Percentiles rank a stretch among this genome's conserved stretches.
These are phyloP conservation scores for Aegilops sharonensis DNA, from an alignment of 176 grass and related monocot species.

Conservation along the genomic window DNA sequence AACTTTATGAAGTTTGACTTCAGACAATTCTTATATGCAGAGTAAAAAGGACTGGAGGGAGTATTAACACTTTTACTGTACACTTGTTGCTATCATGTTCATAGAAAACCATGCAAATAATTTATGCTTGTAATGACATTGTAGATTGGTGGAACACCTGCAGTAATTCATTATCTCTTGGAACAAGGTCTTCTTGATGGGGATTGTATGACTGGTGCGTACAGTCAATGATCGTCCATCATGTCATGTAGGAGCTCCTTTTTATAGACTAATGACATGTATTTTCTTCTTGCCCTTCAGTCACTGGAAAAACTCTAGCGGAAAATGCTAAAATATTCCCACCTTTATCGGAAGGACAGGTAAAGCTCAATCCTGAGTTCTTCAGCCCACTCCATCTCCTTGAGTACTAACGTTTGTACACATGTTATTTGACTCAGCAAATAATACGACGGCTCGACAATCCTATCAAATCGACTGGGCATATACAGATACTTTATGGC, in stretches of 20 bases:
- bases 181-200: constrained; percentile 90
- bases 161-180: constrained; percentile 88
- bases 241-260: neutral
- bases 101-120: neutral
- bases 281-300: constrained; percentile 39
- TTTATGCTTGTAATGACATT: neutral
- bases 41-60: too few relatives aligned
- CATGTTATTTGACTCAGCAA: constrained; percentile 49
- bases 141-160: constrained; percentile 95
- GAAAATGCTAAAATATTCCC: constrained; percentile 92
- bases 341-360: constrained; percentile 81
- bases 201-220: constrained; percentile 89
- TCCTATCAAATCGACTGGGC: constrained; percentile 97
- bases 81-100: neutral
- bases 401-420: constrained; percentile 12
- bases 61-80: neutral
- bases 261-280: neutral
- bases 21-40: too few relatives aligned
- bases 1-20: too few relatives aligned
- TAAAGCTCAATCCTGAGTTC: constrained; percentile 33
- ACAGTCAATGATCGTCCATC: neutral
- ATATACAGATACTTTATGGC: constrained; percentile 98
- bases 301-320: constrained; percentile 92
- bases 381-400: constrained; percentile 9
- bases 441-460: constrained; percentile 84